These are phyloP conservation scores for Russula sp. DNA, from an alignment of 768 basidiomycete genomes.

Conservation along the genomic window DNA sequence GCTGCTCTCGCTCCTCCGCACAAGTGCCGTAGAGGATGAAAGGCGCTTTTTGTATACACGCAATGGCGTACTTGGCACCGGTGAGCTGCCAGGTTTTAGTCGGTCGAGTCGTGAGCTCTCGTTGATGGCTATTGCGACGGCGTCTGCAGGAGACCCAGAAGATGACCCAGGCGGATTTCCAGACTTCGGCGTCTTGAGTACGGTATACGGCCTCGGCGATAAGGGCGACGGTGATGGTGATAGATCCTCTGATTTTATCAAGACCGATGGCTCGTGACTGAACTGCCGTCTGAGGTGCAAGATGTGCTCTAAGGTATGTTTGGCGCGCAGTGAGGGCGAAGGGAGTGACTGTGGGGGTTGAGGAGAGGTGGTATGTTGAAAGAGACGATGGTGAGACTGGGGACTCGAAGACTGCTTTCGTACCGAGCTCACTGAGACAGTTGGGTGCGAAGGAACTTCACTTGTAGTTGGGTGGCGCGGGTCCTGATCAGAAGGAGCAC, in stretches of 20 bases:
- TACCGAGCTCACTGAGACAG: not conserved
- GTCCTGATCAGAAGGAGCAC: not conserved
- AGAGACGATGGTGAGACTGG: not conserved
- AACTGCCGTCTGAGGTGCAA: slow-evolving; percentile 1
- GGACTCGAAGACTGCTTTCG: not conserved
- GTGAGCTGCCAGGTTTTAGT: not conserved
- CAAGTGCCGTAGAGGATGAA: not conserved
- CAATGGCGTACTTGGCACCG: slow-evolving; percentile 1
- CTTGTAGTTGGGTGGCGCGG: not conserved
- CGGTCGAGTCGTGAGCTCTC: slow-evolving; percentile 1
- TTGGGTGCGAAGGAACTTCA: not conserved
- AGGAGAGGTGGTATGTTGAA: not conserved
- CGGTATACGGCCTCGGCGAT: not conserved
- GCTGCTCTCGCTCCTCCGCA: not conserved
- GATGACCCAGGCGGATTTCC: not conserved
- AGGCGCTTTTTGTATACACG: slow-evolving; percentile 4
- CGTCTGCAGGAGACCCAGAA: slow-evolving; percentile 7
- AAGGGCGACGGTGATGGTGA: not conserved
- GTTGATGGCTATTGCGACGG: slow-evolving; percentile 12
- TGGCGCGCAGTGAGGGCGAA: slow-evolving; percentile 9
- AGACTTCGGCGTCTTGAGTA: not conserved
- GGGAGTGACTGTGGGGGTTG: not conserved
- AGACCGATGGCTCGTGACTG: not conserved
- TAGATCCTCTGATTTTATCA: not conserved
- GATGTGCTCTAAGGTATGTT: slow-evolving; percentile 2